Evolutionary conservation across 495 filamentous ascomycete genomes (phyloP).

Genomic region (Daldinia childiae): DNA sequence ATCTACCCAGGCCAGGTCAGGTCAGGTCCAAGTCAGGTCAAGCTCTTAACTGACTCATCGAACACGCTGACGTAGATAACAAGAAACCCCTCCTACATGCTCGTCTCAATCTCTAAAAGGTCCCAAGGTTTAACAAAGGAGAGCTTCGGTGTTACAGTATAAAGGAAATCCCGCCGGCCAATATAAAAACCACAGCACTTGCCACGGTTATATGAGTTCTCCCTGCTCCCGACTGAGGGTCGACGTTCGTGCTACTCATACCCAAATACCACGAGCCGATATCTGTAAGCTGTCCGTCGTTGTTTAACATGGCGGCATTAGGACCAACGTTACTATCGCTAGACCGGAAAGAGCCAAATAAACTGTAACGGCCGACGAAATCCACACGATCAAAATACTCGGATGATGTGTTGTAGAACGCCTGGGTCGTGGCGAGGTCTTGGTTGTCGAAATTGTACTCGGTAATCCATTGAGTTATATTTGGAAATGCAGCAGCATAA

Average conservation of each 20-base stretch:
- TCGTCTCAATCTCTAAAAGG: too few relatives aligned
- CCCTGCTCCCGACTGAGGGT: conserved; percentile 35
- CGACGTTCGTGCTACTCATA: conserved; percentile 57
- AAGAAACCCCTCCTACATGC: too few relatives aligned
- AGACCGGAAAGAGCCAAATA: conserved; percentile 77
- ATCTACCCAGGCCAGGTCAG: too few relatives aligned
- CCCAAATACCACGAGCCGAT: conserved; percentile 81
- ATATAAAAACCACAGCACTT: conserved; percentile 1
- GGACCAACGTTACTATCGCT: conserved; percentile 73
- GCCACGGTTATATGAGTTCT: background rate
- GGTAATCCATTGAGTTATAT: conserved; percentile 75
- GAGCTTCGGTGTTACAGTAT: background rate
- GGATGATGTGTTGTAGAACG: conserved; percentile 69
- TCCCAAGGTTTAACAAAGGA: too few relatives aligned
- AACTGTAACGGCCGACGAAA: conserved; percentile 71
- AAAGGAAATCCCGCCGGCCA: conserved; percentile 6
- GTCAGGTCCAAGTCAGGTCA: too few relatives aligned
- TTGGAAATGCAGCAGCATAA: conserved; percentile 66
- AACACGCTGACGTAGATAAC: too few relatives aligned
- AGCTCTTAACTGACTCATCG: too few relatives aligned
- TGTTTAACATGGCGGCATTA: conserved; percentile 71
- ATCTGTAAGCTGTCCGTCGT: conserved; percentile 70
- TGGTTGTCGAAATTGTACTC: conserved; percentile 68
- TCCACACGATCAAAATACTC: conserved; percentile 71
- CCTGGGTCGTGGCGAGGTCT: conserved; percentile 63